Percentiles rank a stretch among this genome's conserved stretches.
Evolutionary conservation across 306 rosid genomes (phyloP).

Genomic region (Glycyrrhiza uralensis): DNA sequence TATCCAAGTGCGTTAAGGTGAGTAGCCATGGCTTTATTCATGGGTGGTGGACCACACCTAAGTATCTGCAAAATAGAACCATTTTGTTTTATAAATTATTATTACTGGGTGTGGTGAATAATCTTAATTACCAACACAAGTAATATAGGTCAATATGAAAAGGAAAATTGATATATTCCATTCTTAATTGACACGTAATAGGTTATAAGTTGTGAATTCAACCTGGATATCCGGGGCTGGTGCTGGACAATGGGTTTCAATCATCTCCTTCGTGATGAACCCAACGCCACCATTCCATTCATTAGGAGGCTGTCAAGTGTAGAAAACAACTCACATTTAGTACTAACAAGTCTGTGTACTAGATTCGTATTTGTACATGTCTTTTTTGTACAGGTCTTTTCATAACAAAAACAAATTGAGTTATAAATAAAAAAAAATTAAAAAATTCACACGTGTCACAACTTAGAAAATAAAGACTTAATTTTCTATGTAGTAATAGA

Average conservation of each 20-base stretch:
- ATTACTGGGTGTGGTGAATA: neutral
- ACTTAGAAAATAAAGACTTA: too few species aligned
- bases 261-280: conserved; percentile 34
- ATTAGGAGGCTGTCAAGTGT: conserved; percentile 42
- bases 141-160: neutral
- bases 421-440: too few species aligned
- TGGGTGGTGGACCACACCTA: conserved; percentile 54
- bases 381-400: too few species aligned
- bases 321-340: neutral
- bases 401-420: too few species aligned
- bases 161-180: too few species aligned
- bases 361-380: too few species aligned
- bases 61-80: conserved; percentile 32
- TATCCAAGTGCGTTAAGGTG: conserved; percentile 49
- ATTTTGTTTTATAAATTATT: neutral
- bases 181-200: too few species aligned
- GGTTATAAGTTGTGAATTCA: neutral
- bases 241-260: conserved; percentile 39
- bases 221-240: conserved; percentile 48
- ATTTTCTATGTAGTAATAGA: too few species aligned
- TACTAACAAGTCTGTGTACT: too few species aligned
- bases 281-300: conserved; percentile 54
- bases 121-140: neutral
- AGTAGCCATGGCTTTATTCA: conserved; percentile 47
- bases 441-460: too few species aligned